Base-by-base conservation (phyloP, 768 basidiomycete genomes). In the Kwoniella pini region DNA sequence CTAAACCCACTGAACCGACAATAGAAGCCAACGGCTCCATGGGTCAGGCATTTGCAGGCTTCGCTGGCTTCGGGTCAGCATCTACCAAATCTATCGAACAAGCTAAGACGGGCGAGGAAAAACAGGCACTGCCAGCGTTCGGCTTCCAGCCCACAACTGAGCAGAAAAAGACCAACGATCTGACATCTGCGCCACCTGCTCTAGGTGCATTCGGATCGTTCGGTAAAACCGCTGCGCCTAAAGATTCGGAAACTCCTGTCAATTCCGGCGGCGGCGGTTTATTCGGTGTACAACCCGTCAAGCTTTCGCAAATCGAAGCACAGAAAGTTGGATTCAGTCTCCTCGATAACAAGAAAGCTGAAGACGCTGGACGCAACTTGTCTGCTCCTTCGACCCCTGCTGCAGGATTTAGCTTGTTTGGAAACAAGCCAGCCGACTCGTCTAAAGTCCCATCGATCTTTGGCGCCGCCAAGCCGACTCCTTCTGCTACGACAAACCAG, bases 401-500 rank as follows among this genome's bases (percentile, higher is more conserved):
- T 15, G 39, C 4, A 19, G 49, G 51, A 22, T 60, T 65, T 49
- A 61, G 49, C 58, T 36, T 60, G 15, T 57, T 61, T 48, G 49
- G 55, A 7, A 28, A 24, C 6, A 62, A 55, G 27, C 15, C 57
- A 13, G 40, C 19, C 12, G 57, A 58, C 3, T 19, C 40, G 10
- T 5, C 28, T 12, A 42, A 43, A 17, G 22, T 39, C 17, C 44
- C 58, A 21, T 43, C 58, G 7, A 11, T 61, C 5, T 42, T 54
- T 22, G 38, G 39, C 12, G 26, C 67, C 24, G 28, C 53, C 5
- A 19, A 54, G 7, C 59, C 67, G 0, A 44, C 54, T 11, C 56
- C 73, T 19, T 46, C 62, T 19, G 58, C 13, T 26, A 57, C 45
- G 4, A 59, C 56, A 17, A 56, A 74, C 22, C 65, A 53, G 9